A percentile compares a stretch with the other conserved stretches of the same genome.
Conservation (phyloP, 1,284 basidiomycete genomes). For the Pascua sp. region DNA sequence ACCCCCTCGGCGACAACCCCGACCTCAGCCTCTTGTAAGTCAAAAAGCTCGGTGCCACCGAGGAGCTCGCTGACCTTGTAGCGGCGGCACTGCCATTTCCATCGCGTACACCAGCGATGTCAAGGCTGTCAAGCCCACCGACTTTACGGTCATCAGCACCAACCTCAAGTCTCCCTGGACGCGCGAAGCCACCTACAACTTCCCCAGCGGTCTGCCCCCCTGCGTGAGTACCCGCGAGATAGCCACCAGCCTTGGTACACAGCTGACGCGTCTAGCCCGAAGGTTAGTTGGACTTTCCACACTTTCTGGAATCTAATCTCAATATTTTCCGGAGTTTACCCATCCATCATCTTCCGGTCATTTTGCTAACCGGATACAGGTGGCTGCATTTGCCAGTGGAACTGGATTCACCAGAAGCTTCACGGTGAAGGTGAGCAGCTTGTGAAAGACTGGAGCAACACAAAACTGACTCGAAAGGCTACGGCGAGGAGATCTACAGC, state of each 20-base stretch:
- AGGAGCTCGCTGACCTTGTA: too few relatives aligned
- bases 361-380: too few relatives aligned
- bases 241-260: too few relatives aligned
- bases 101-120: constrained; percentile 15
- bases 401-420: background rate
- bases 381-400: too few relatives aligned
- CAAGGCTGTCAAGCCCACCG: constrained; percentile 57
- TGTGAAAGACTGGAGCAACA: too few relatives aligned
- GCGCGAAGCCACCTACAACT: constrained; percentile 6
- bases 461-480: too few relatives aligned
- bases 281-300: too few relatives aligned
- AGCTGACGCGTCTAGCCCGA: too few relatives aligned
- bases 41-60: too few relatives aligned
- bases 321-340: too few relatives aligned
- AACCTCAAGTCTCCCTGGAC: constrained; percentile 54
- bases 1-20: constrained; percentile 5
- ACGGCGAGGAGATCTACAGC: constrained; percentile 34
- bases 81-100: constrained; percentile 13
- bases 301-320: constrained; percentile 35
- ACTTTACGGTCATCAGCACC: constrained; percentile 66
- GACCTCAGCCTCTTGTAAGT: constrained; percentile 1
- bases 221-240: constrained; percentile 45
- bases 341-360: too few relatives aligned
- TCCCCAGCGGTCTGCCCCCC: constrained; percentile 57
- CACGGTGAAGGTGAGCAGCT: constrained; percentile 4